Percentiles rank a stretch among this genome's conserved stretches.
phyloP scores from a whole-genome alignment of 176 grass and related monocot genomes.

The Poa annua region DNA sequence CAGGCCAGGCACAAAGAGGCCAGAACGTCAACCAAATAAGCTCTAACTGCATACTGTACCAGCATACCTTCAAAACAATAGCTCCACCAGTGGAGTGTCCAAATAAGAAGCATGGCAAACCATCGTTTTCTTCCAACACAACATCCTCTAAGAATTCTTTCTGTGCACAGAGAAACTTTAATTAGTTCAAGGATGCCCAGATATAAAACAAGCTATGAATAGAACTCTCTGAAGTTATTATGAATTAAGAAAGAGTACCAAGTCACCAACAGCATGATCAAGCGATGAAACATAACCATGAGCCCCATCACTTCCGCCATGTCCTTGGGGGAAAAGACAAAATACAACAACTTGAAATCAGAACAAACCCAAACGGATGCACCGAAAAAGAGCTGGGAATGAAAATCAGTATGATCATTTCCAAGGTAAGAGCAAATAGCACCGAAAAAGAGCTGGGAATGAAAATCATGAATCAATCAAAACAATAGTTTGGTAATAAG shows the following conservation, averaged over 20 bases:
- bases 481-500: background rate
- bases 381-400: background rate
- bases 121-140: constrained; percentile 61
- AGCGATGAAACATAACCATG: constrained; percentile 97
- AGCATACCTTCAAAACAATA: constrained; percentile 86
- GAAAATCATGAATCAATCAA: background rate
- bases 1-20: background rate
- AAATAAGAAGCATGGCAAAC: constrained; percentile 84
- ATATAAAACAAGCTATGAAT: constrained; percentile 1
- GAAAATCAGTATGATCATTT: constrained; percentile 15
- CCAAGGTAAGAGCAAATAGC: background rate
- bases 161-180: constrained; percentile 41
- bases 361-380: constrained; percentile 8
- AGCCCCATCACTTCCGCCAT: constrained; percentile 89
- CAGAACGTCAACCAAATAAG: background rate
- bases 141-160: constrained; percentile 80
- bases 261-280: constrained; percentile 82
- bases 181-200: constrained; percentile 17
- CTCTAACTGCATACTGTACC: constrained; percentile 6
- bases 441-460: background rate
- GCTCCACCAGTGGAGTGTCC: constrained; percentile 96
- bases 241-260: constrained; percentile 63
- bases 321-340: constrained; percentile 53
- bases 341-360: constrained; percentile 31
- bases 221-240: constrained; percentile 7